Percentiles rank a stretch among this genome's conserved stretches.
These are phyloP conservation scores for Sordariomycetes sp. DNA, from an alignment of 2,329 filamentous ascomycete genomes.

Conservation along the genomic window DNA sequence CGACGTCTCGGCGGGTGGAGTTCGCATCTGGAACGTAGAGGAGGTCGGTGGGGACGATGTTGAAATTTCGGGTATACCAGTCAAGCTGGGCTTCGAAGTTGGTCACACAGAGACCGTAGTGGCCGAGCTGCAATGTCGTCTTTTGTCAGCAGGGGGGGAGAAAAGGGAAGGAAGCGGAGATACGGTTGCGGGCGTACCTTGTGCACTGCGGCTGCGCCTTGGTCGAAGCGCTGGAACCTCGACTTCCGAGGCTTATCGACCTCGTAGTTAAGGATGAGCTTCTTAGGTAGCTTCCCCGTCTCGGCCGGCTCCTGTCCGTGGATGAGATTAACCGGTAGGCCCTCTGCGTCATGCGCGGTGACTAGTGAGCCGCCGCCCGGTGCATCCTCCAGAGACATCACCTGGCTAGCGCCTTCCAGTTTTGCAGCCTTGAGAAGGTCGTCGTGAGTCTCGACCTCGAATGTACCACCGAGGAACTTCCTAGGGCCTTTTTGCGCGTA, in stretches of 20 bases:
- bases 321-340: conserved; percentile 43
- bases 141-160: neutral
- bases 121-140: conserved; percentile 21
- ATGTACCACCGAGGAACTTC: conserved; percentile 43
- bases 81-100: conserved; percentile 31
- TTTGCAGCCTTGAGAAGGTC: conserved; percentile 38
- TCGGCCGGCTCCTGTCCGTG: conserved; percentile 27
- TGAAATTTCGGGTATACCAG: conserved; percentile 36
- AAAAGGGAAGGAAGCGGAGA: too few species aligned
- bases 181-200: conserved; percentile 18
- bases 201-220: conserved; percentile 31
- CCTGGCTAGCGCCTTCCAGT: too few species aligned
- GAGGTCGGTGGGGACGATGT: conserved; percentile 35
- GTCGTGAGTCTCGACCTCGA: conserved; percentile 39
- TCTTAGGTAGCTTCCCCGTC: too few species aligned
- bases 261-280: too few species aligned
- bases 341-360: conserved; percentile 37
- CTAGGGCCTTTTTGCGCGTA: conserved; percentile 32
- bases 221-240: conserved; percentile 23
- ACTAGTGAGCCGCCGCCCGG: conserved; percentile 40
- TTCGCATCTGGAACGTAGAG: conserved; percentile 8
- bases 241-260: too few species aligned
- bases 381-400: conserved; percentile 29
- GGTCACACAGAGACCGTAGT: conserved; percentile 39
- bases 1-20: conserved; percentile 14